Conservation (phyloP, 768 basidiomycete species). For the Jaapia argillacea region DNA sequence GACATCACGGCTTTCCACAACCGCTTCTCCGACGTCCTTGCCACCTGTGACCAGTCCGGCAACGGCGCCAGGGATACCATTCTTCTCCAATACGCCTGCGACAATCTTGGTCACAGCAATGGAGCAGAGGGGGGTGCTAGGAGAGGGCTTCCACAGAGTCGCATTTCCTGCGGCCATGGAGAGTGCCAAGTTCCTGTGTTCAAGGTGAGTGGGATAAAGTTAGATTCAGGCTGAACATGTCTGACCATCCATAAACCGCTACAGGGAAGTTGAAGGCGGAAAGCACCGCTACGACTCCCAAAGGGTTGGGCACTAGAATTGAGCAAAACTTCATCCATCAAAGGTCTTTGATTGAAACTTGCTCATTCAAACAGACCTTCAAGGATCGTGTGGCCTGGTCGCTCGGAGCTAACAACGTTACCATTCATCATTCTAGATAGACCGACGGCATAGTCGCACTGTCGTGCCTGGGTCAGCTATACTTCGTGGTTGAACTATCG, state of each 20-base stretch:
- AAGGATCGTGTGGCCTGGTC: constrained; percentile 83
- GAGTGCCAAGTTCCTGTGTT: constrained; percentile 75
- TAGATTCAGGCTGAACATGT: constrained; percentile 4
- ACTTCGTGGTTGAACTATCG: background rate
- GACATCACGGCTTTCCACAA: constrained; percentile 66
- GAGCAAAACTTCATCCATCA: constrained; percentile 5
- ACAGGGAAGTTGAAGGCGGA: constrained; percentile 97
- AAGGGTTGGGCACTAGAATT: constrained; percentile 75
- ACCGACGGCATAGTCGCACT: constrained; percentile 95
- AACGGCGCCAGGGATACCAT: constrained; percentile 77
- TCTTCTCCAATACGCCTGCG: constrained; percentile 67
- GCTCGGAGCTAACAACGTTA: constrained; percentile 76
- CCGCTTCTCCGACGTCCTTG: constrained; percentile 66
- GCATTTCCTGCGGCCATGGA: constrained; percentile 88
- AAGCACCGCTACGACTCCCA: constrained; percentile 62
- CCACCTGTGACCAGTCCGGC: constrained; percentile 80
- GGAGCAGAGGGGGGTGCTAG: constrained; percentile 80
- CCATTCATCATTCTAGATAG: constrained; percentile 94
- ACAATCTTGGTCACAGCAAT: constrained; percentile 87
- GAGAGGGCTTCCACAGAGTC: constrained; percentile 93
- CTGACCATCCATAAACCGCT: constrained; percentile 84
- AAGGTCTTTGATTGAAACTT: background rate
- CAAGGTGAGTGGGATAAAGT: constrained; percentile 7
- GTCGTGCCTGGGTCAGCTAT: background rate
- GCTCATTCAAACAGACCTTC: constrained; percentile 44